Conservation (phyloP, 2,329 filamentous ascomycete genomes). For the Talaromyces sp. region DNA sequence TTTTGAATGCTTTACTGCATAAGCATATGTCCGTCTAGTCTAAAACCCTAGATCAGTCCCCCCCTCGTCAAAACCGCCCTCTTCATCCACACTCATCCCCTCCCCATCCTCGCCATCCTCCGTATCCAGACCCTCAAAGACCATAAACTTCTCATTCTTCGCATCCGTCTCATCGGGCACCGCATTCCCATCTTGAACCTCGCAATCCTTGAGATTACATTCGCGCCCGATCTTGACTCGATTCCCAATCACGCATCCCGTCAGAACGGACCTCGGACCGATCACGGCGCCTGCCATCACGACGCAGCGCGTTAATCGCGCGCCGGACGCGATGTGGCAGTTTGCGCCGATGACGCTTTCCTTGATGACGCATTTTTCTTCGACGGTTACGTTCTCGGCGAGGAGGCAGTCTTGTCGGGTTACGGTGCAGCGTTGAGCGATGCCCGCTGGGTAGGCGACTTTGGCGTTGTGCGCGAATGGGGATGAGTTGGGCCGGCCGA, state of each 20-base stretch:
- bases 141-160: constrained; percentile 64
- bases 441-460: constrained; percentile 76
- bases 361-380: constrained; percentile 89
- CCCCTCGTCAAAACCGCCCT: constrained; percentile 23
- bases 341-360: constrained; percentile 84
- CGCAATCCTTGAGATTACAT: constrained; percentile 78
- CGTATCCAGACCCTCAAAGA: constrained; percentile 48
- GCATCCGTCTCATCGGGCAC: constrained; percentile 73
- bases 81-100: constrained; percentile 22
- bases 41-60: constrained; percentile 27
- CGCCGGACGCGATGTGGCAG: constrained; percentile 82
- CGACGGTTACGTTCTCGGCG: constrained; percentile 83
- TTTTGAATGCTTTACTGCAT: background rate
- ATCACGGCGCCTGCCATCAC: constrained; percentile 90
- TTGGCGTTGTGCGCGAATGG: constrained; percentile 77
- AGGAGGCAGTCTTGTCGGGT: constrained; percentile 79
- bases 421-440: constrained; percentile 78
- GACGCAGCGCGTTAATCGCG: constrained; percentile 79
- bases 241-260: constrained; percentile 81
- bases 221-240: constrained; percentile 80
- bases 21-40: background rate
- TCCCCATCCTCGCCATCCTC: constrained; percentile 27
- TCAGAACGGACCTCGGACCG: constrained; percentile 79
- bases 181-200: constrained; percentile 82
- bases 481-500: constrained; percentile 58